phyloP scores from a whole-genome alignment of 2,329 filamentous ascomycete genomes.

The Orbilia javanica region DNA sequence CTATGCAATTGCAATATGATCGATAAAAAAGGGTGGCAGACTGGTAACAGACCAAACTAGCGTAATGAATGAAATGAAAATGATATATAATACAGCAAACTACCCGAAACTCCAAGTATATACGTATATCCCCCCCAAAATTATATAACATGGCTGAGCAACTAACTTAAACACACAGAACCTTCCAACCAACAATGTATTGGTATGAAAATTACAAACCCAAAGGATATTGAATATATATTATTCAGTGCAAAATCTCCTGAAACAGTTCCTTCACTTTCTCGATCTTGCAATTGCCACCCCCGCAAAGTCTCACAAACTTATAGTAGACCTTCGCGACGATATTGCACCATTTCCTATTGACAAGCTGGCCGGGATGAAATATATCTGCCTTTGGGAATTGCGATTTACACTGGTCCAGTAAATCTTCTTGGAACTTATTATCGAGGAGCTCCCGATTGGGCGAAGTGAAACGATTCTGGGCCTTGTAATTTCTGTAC shows the following conservation, averaged over 20 bases:
- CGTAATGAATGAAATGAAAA: neutral
- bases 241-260: neutral
- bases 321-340: slow-evolving; percentile 29
- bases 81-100: no score
- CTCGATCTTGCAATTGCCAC: slow-evolving; percentile 12
- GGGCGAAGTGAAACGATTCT: slow-evolving; percentile 67
- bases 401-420: slow-evolving; percentile 20
- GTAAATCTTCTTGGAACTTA: slow-evolving; percentile 65
- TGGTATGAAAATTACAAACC: no score
- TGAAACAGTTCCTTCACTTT: slow-evolving; percentile 1
- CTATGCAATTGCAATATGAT: neutral
- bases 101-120: no score
- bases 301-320: slow-evolving; percentile 35
- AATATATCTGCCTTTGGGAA: slow-evolving; percentile 16
- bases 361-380: neutral
- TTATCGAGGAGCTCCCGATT: slow-evolving; percentile 68
- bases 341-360: slow-evolving; percentile 25
- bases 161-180: no score
- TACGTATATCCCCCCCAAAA: no score
- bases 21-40: neutral
- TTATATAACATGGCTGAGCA: no score
- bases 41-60: no score
- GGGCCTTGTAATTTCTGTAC: slow-evolving; percentile 70
- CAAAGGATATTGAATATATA: neutral
- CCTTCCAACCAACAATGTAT: no score